Percentiles rank a stretch among this genome's conserved stretches.
phyloP scores from a whole-genome alignment of 176 grass and related monocot genomes.

The Hordeum marinum region DNA sequence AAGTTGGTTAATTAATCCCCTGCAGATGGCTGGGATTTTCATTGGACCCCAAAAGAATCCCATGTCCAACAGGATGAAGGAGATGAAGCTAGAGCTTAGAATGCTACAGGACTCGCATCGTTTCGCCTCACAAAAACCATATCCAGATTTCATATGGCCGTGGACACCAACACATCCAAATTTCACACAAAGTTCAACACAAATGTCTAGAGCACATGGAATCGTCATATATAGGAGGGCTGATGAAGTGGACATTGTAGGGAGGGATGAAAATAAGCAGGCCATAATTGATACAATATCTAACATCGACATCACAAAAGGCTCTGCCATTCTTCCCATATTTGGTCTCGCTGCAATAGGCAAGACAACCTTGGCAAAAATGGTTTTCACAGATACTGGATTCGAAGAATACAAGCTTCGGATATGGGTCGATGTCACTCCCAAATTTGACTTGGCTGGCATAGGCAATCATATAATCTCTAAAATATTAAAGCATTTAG shows the following conservation, averaged over 20 bases:
- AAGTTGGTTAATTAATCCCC: background rate
- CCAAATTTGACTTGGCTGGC: background rate
- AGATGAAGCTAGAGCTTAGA: background rate
- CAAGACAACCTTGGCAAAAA: slow-evolving; percentile 4
- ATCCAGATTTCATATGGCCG: too few relatives aligned
- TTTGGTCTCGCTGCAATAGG: background rate
- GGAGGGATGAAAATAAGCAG: background rate
- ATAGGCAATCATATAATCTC: background rate
- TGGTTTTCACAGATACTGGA: background rate
- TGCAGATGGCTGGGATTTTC: background rate
- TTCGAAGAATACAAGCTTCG: background rate
- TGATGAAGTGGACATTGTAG: background rate
- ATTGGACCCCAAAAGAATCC: background rate
- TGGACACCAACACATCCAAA: too few relatives aligned
- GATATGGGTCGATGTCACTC: background rate
- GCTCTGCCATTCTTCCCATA: background rate
- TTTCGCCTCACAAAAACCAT: background rate
- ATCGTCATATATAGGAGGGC: too few relatives aligned
- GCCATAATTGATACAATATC: background rate
- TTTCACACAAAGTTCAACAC: too few relatives aligned
- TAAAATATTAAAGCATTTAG: background rate
- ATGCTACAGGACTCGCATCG: background rate
- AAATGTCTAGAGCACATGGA: too few relatives aligned
- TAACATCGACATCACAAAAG: background rate
- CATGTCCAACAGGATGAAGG: background rate